Percentiles rank a stretch among this genome's conserved stretches.
phyloP scores from a whole-genome alignment of 768 basidiomycete species.

The Antrodiella citrinella region DNA sequence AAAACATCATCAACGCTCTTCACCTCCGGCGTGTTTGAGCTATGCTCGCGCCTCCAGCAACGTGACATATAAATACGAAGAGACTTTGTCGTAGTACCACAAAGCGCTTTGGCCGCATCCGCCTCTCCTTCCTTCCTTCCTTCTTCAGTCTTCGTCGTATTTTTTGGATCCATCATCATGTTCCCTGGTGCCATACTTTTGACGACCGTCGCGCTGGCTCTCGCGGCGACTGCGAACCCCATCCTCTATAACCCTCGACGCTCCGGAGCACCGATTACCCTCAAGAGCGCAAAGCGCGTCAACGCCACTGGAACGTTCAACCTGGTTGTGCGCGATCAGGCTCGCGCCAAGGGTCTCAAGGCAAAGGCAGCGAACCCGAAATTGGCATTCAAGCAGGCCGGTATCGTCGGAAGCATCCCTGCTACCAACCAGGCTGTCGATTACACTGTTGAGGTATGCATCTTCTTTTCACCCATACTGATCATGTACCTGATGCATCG shows the following conservation, averaged over 20 bases:
- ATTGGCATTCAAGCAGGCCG: background rate
- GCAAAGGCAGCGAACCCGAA: background rate
- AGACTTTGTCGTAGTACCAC: no score
- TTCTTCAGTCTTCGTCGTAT: background rate
- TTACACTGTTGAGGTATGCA: constrained; percentile 5
- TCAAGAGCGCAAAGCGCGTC: constrained; percentile 11
- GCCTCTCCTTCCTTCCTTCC: background rate
- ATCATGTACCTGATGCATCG: background rate
- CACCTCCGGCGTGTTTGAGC: background rate
- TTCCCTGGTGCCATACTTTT: constrained; percentile 4
- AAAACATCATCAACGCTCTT: no score
- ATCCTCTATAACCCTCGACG: background rate
- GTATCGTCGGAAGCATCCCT: constrained; percentile 5
- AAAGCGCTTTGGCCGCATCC: background rate
- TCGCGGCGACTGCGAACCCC: background rate
- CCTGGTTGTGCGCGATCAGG: constrained; percentile 9
- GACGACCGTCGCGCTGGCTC: background rate
- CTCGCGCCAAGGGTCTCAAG: constrained; percentile 1
- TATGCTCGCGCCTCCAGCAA: background rate
- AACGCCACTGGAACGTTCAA: constrained; percentile 13
- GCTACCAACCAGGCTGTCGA: constrained; percentile 9
- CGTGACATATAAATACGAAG: background rate
- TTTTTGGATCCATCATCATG: background rate
- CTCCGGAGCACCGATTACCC: constrained; percentile 2
- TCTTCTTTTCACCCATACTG: background rate